Conservation (phyloP, 768 basidiomycete genomes). For the Leccinum ochraceum region DNA sequence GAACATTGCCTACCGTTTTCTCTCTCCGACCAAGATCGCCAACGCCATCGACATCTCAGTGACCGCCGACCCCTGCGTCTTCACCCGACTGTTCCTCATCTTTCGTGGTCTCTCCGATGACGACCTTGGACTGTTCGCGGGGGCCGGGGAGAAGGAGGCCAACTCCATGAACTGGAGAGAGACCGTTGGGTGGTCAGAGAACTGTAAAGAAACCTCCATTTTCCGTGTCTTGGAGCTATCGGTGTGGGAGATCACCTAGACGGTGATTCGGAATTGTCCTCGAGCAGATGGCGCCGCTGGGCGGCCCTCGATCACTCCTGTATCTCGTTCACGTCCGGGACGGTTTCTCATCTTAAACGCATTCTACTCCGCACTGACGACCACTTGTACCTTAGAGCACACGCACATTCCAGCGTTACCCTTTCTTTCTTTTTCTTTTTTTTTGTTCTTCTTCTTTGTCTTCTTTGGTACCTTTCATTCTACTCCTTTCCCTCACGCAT, state of each 20-base stretch:
- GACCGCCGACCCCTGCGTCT: slow-evolving; percentile 77
- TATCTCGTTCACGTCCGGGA: slow-evolving; percentile 9
- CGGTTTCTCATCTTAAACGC: slow-evolving; percentile 9
- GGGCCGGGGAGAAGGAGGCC: slow-evolving; percentile 85
- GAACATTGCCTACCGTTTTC: slow-evolving; percentile 90
- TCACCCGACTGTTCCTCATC: slow-evolving; percentile 84
- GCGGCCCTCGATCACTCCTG: slow-evolving; percentile 11
- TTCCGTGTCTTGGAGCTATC: slow-evolving; percentile 83
- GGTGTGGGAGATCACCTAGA: slow-evolving; percentile 66
- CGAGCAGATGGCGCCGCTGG: slow-evolving; percentile 20
- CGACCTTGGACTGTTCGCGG: slow-evolving; percentile 71
- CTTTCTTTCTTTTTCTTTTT: slow-evolving; percentile 13
- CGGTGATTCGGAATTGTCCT: background rate
- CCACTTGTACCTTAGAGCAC: slow-evolving; percentile 30
- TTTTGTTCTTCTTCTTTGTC: background rate
- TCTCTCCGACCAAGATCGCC: slow-evolving; percentile 75
- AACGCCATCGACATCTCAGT: slow-evolving; percentile 87
- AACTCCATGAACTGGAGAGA: slow-evolving; percentile 81
- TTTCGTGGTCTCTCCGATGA: slow-evolving; percentile 83
- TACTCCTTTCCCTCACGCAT: background rate
- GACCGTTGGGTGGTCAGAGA: slow-evolving; percentile 77
- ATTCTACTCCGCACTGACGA: slow-evolving; percentile 13
- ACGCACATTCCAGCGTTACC: slow-evolving; percentile 21
- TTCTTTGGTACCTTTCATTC: slow-evolving; percentile 10
- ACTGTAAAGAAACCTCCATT: slow-evolving; percentile 68